Conservation (phyloP, 1,284 basidiomycete species). For the Moesziomyces antarcticus region DNA sequence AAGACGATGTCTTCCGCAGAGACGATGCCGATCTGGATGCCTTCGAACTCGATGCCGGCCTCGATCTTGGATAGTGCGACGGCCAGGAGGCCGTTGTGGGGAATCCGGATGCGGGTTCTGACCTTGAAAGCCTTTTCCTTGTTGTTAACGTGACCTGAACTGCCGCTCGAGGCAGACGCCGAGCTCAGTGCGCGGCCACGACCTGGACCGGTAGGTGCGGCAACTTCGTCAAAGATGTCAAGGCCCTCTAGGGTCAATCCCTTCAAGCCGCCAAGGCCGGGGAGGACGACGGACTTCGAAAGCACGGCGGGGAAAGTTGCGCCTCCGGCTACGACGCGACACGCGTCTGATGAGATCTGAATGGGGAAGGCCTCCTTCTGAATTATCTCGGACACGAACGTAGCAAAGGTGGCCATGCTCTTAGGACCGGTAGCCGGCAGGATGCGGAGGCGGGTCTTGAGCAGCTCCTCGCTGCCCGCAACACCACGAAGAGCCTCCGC, state of each 20-base stretch:
- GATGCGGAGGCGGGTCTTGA: constrained; percentile 36
- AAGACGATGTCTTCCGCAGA: constrained; percentile 45
- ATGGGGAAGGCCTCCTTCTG: constrained; percentile 23
- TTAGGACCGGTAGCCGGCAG: constrained; percentile 26
- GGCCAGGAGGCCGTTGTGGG: constrained; percentile 28
- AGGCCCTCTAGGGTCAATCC: constrained; percentile 41
- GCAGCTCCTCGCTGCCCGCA: constrained; percentile 23
- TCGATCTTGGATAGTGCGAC: constrained; percentile 44
- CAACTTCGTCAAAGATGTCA: constrained; percentile 53
- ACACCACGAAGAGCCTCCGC: constrained; percentile 42
- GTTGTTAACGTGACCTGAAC: constrained; percentile 10
- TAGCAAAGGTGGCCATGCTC: constrained; percentile 40
- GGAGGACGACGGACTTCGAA: constrained; percentile 45
- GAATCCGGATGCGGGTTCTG: constrained; percentile 28
- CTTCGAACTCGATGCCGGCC: constrained; percentile 42
- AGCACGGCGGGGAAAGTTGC: constrained; percentile 47
- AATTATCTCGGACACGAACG: constrained; percentile 49
- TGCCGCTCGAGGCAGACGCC: constrained; percentile 33
- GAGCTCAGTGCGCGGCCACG: constrained; percentile 36
- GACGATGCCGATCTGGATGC: constrained; percentile 40
- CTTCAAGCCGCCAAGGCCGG: constrained; percentile 49
- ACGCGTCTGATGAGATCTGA: constrained; percentile 32
- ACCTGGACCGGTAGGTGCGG: constrained; percentile 38
- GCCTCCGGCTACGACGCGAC: constrained; percentile 46
- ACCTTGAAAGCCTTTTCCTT: constrained; percentile 43